Evolutionary conservation across 2,329 filamentous ascomycete species (phyloP).

Genomic region (Epicoccum sorghinum): DNA sequence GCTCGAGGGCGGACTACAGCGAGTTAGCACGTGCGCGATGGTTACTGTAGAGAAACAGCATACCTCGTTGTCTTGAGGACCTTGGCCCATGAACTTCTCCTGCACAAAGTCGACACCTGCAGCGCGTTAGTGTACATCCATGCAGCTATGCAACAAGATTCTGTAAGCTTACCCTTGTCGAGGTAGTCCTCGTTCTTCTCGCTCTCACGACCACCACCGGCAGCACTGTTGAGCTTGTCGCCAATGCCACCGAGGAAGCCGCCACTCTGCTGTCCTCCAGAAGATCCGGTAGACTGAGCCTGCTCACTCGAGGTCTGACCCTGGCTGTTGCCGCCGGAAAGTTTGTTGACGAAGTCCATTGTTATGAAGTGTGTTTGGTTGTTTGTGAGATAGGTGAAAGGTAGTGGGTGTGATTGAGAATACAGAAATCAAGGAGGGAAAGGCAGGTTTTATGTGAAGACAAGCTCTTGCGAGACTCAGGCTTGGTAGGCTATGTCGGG

Average conservation of each 20-base stretch:
- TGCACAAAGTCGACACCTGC: conserved; percentile 78
- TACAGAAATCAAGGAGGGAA: neutral
- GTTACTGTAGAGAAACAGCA: conserved; percentile 45
- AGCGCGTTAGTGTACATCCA: conserved; percentile 4
- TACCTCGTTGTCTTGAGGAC: conserved; percentile 62
- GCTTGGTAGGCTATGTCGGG: conserved; percentile 17
- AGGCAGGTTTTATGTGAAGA: conserved; percentile 8
- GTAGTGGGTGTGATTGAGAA: conserved; percentile 7
- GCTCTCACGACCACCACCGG: conserved; percentile 73
- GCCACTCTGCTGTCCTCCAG: conserved; percentile 32
- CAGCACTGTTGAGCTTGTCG: conserved; percentile 73
- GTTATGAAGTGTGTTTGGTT: conserved; percentile 30
- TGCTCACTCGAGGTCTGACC: conserved; percentile 36
- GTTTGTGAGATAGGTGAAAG: conserved; percentile 5
- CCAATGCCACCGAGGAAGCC: conserved; percentile 65
- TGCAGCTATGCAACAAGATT: neutral
- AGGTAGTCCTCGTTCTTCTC: conserved; percentile 85
- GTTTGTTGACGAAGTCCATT: conserved; percentile 58
- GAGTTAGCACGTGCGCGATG: conserved; percentile 17
- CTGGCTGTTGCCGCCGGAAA: conserved; percentile 48
- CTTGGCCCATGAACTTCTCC: conserved; percentile 73
- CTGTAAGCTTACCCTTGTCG: conserved; percentile 69
- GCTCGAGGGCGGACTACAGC: conserved; percentile 67
- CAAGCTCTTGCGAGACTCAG: conserved; percentile 8
- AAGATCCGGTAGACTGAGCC: conserved; percentile 26